Evolutionary conservation across 1,284 basidiomycete genomes (phyloP), one percentile per base, ranked within the genome.

Genomic region (Trametes versicolor): DNA sequence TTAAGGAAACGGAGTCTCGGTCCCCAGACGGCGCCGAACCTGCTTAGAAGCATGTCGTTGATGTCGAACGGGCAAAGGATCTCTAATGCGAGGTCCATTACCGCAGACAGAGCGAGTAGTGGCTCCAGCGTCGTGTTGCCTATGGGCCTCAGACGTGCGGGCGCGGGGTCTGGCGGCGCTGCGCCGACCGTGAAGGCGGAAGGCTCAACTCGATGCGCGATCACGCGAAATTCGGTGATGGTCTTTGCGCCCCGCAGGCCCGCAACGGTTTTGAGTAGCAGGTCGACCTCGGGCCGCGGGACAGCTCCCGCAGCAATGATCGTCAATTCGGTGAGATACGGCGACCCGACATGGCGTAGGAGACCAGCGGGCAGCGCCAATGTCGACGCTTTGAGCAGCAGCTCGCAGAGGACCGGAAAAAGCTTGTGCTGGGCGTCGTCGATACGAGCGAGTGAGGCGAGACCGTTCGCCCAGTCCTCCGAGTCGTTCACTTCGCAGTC

Each of bases 21-120:
- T n/a, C n/a, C n/a, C 55, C 59, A 60, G 29, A 36, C 21, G 25
- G 12, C 5, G n/a, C 43, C 50, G 32, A 53, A 27, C 25, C 27
- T 15, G 36, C 13, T 19, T 19, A 65, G 36, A 21, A 54, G 19
- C 6, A n/a, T 8, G 55, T 61, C 56, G 50, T 62, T 50, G 36
- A 61, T 12, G 45, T 52, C 50, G 34, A 55, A 65, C 5, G 64
- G 64, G 50, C 64, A 65, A 34, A n/a, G n/a, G 29, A 61, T 39
- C 54, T 54, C 17, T n/a, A 65, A 43, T 15, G 49, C 10, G 36
- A 65, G 25, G 34, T 37, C 50, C 10, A n/a, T 10, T 10, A 65
- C 10, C 12, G 4, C 4, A 13, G 36, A 10, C 34, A 61, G 17
- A 6, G 43, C 12, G 43, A 65, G 36, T 6, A 65, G 27, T 8